These are phyloP conservation scores for Thelonectria olida DNA, from an alignment of 2,329 filamentous ascomycete species.

Conservation along the genomic window DNA sequence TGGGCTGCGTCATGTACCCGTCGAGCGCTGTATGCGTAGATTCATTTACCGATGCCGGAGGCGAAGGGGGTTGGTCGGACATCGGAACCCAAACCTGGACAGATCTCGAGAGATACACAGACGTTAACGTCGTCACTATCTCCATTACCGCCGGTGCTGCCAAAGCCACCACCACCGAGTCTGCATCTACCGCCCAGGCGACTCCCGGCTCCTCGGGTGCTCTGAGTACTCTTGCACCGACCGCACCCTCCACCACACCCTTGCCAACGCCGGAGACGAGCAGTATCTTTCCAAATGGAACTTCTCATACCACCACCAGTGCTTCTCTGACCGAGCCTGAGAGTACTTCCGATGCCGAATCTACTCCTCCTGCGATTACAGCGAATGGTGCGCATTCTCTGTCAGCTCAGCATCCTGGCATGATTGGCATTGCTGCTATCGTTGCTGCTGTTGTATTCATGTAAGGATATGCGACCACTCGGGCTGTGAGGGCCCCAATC, in stretches of 20 bases:
- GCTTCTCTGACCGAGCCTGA: not conserved
- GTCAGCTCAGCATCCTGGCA: not conserved
- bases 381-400: not conserved
- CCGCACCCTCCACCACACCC: not conserved
- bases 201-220: not conserved
- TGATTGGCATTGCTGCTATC: not conserved
- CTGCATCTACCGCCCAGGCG: not conserved
- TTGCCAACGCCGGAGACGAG: not conserved
- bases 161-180: not conserved
- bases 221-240: not conserved
- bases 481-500: too few relatives aligned
- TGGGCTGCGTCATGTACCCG: not conserved
- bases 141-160: not conserved
- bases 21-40: not conserved
- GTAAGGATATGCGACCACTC: too few relatives aligned
- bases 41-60: not conserved
- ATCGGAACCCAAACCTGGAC: not conserved
- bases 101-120: not conserved
- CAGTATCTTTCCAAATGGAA: not conserved
- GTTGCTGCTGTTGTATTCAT: not conserved
- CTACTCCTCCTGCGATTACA: not conserved
- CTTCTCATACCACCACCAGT: not conserved
- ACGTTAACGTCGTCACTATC: not conserved
- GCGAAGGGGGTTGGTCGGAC: not conserved
- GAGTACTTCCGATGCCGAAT: not conserved